Evolutionary conservation across 2,329 filamentous ascomycete species (phyloP).

Genomic region (Neofusicoccum umdonicola): DNA sequence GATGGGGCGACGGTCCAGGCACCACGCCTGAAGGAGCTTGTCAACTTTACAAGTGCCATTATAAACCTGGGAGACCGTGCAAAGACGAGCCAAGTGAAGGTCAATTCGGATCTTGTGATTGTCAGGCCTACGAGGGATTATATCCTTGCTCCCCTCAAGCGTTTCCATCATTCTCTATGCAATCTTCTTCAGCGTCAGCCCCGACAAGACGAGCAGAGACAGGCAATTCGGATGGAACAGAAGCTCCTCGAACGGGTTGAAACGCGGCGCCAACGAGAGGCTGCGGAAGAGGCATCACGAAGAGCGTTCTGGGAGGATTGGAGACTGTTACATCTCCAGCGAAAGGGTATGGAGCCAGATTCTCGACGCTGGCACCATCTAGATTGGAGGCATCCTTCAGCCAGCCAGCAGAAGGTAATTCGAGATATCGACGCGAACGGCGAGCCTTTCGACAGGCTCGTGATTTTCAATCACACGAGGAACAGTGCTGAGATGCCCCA

Average conservation of each 20-base stretch:
- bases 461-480: constrained; percentile 31
- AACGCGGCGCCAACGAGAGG: background rate
- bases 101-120: constrained; percentile 19
- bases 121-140: constrained; percentile 25
- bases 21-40: constrained; percentile 15
- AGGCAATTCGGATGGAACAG: background rate
- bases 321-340: background rate
- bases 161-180: constrained; percentile 6
- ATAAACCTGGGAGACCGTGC: constrained; percentile 21
- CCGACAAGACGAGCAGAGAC: background rate
- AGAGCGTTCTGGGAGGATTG: background rate
- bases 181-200: background rate
- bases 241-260: background rate
- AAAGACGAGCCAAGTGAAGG: constrained; percentile 23
- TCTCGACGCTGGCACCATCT: background rate
- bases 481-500: constrained; percentile 28
- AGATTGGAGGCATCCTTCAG: background rate
- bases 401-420: background rate
- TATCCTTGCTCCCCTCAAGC: constrained; percentile 28
- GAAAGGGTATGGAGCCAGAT: constrained; percentile 9
- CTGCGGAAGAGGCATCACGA: background rate
- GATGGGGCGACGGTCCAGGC: background rate
- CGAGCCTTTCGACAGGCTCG: constrained; percentile 36
- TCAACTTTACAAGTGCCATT: constrained; percentile 29
- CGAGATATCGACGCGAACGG: constrained; percentile 40